Evolutionary conservation across 306 rosid species (phyloP).

Genomic region (Canavalia ensiformis): DNA sequence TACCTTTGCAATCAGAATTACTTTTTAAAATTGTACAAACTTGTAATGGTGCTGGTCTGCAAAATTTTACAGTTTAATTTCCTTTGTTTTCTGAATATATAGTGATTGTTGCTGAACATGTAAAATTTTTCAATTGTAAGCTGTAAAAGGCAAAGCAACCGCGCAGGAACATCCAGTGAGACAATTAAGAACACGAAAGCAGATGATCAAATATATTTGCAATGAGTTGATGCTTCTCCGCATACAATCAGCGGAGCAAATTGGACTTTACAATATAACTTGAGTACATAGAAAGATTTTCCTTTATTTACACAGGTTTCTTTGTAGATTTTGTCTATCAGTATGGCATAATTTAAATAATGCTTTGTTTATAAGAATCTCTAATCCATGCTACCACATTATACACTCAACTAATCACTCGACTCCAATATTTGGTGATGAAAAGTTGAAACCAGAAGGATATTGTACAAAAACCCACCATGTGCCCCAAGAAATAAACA

Average conservation of each 20-base stretch:
- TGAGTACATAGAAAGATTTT: constrained; percentile 21
- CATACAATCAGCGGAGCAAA: not conserved
- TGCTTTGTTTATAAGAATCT: constrained; percentile 28
- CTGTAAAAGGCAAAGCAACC: too few species aligned
- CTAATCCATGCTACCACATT: constrained; percentile 44
- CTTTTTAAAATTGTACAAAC: too few species aligned
- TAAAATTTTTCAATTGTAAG: too few species aligned
- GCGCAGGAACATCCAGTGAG: too few species aligned
- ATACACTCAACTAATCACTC: constrained; percentile 50
- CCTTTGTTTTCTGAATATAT: too few species aligned
- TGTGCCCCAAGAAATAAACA: constrained; percentile 21
- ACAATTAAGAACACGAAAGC: not conserved
- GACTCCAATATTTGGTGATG: constrained; percentile 42
- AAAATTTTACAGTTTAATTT: too few species aligned
- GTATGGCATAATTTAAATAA: constrained; percentile 34
- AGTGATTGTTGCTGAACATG: too few species aligned
- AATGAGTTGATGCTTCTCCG: not conserved
- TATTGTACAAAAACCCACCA: constrained; percentile 45
- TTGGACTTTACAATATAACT: not conserved
- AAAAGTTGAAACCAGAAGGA: constrained; percentile 33
- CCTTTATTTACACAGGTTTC: constrained; percentile 19
- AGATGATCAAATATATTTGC: not conserved
- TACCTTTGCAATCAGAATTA: too few species aligned
- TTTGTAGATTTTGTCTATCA: constrained; percentile 12
- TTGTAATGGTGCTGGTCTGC: too few species aligned